A percentile compares a stretch with the other conserved stretches of the same genome.
Conservation (phyloP, 2,329 filamentous ascomycete species). For the Lachnum nothofagi region DNA sequence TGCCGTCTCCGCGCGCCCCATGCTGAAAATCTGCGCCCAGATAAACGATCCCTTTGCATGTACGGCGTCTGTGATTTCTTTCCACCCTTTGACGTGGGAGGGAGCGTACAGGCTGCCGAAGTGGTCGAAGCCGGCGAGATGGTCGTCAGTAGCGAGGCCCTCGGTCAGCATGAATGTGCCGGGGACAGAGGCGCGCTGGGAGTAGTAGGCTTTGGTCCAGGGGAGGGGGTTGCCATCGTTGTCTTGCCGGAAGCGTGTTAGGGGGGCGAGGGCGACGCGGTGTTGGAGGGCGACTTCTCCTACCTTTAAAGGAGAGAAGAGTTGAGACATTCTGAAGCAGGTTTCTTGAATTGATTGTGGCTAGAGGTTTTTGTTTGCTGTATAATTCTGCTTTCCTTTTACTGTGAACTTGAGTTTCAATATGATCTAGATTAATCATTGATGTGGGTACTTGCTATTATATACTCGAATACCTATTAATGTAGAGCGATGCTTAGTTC, state of each 20-base stretch:
- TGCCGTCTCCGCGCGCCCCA: conserved; percentile 14
- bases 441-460: no score
- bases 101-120: conserved; percentile 41
- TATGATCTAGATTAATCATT: no score
- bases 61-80: conserved; percentile 53
- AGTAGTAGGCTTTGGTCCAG: conserved; percentile 47
- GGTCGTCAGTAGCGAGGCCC: no score
- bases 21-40: conserved; percentile 51
- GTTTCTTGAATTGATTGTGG: no score
- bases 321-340: conserved; percentile 21
- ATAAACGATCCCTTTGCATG: conserved; percentile 58
- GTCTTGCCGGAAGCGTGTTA: conserved; percentile 50
- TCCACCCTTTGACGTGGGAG: conserved; percentile 55
- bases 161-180: conserved; percentile 55
- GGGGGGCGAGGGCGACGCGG: conserved; percentile 50
- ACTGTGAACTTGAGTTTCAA: no score
- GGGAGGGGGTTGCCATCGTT: conserved; percentile 43
- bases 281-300: conserved; percentile 39
- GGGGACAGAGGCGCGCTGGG: conserved; percentile 43
- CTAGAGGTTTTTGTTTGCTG: no score
- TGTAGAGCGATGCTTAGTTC: no score
- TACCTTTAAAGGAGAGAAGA: conserved; percentile 42
- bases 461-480: no score
- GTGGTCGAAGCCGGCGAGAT: conserved; percentile 51
- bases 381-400: no score